Conservation (phyloP, 1,284 basidiomycete genomes). For the Mrakiaceae sp. region DNA sequence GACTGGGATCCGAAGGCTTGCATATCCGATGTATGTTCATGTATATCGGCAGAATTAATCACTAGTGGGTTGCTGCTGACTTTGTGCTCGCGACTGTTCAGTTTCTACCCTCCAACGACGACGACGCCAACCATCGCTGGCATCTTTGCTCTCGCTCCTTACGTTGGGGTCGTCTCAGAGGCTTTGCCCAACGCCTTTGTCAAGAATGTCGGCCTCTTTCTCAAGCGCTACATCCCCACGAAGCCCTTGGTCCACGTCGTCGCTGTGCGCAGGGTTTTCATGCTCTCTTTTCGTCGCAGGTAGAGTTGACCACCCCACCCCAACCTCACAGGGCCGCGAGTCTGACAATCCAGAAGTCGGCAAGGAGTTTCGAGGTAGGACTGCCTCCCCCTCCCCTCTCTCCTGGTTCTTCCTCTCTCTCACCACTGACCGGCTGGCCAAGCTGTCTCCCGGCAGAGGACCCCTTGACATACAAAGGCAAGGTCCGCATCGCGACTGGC, state of each 20-base stretch:
- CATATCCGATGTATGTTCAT: neutral
- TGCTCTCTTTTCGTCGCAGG: neutral
- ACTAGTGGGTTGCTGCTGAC: neutral
- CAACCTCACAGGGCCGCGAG: neutral
- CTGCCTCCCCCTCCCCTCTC: neutral
- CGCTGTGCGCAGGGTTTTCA: too few species aligned
- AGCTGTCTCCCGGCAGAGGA: conserved; percentile 15
- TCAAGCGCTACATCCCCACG: neutral
- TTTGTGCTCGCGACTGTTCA: neutral
- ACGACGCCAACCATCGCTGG: neutral
- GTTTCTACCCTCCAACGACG: neutral
- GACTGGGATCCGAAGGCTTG: neutral
- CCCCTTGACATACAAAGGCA: conserved; percentile 25
- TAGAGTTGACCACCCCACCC: neutral
- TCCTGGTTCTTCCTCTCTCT: neutral
- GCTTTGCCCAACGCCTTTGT: neutral
- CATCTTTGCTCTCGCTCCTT: neutral
- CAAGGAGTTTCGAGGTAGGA: conserved; percentile 7
- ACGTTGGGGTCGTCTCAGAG: neutral
- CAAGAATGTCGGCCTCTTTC: neutral
- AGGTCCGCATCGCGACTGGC: conserved; percentile 26
- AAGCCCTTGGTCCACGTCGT: neutral
- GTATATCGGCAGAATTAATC: neutral
- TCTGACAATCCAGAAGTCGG: conserved; percentile 12
- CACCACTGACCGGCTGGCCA: neutral